phyloP scores from a whole-genome alignment of 116 monocot genomes.

The Thalassia testudinum region DNA sequence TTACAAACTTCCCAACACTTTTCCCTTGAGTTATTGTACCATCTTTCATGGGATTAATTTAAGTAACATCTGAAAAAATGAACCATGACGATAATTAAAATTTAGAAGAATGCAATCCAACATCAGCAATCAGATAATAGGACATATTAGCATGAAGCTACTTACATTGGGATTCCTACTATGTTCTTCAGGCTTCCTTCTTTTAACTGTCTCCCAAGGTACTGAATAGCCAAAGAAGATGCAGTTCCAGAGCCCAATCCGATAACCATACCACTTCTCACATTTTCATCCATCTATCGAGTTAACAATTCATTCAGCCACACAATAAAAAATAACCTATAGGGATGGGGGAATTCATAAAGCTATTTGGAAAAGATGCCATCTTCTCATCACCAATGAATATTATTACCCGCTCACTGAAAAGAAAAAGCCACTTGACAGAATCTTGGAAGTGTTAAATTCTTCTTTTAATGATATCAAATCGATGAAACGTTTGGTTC shows the following conservation, averaged over 20 bases:
- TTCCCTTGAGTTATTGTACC: background rate
- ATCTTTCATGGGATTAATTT: constrained; percentile 2
- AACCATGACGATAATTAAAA: background rate
- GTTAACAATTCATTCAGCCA: no score
- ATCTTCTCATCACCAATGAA: no score
- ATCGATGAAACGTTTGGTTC: no score
- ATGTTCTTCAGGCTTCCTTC: constrained; percentile 34
- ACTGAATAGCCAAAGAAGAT: constrained; percentile 38
- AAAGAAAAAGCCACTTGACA: no score
- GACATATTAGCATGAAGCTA: background rate
- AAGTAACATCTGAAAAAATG: background rate
- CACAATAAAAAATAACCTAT: no score
- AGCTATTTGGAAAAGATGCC: no score
- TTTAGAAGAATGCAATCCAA: background rate
- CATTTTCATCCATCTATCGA: constrained; percentile 22
- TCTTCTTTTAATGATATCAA: no score
- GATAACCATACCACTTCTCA: constrained; percentile 56
- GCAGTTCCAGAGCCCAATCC: constrained; percentile 55
- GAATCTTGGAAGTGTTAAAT: no score
- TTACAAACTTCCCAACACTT: no score
- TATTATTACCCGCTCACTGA: no score
- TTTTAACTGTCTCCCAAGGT: constrained; percentile 32
- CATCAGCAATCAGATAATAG: background rate
- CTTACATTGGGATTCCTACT: constrained; percentile 52
- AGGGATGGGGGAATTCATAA: no score